Conservation (phyloP, 202 grass and related monocot species). For the Musa balbisiana region DNA sequence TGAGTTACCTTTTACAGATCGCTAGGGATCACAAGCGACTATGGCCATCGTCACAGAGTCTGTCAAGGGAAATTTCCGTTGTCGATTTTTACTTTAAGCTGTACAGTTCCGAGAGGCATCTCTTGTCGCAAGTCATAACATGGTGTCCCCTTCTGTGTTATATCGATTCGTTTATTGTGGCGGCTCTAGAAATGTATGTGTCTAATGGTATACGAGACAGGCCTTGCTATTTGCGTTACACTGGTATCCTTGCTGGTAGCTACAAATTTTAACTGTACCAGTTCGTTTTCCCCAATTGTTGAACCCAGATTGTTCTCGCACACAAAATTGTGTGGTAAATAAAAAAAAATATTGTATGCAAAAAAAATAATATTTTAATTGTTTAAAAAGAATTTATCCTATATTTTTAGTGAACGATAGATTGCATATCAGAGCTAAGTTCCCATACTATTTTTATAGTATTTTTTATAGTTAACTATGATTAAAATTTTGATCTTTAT, state of each 20-base stretch:
- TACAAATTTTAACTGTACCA: no score
- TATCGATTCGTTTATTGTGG: conserved; percentile 3
- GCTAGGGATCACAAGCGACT: conserved; percentile 61
- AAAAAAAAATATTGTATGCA: no score
- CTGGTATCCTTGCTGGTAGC: background rate
- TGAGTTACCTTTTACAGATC: conserved; percentile 47
- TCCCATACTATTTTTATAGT: no score
- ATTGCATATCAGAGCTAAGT: no score
- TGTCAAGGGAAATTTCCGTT: background rate
- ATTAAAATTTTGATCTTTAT: no score
- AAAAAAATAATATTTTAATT: no score
- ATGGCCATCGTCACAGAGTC: conserved; percentile 39
- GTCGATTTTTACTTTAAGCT: background rate
- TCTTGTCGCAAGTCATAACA: background rate
- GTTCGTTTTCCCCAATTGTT: no score
- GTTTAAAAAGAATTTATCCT: no score
- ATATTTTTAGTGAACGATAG: no score
- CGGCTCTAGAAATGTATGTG: background rate
- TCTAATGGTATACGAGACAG: conserved; percentile 2
- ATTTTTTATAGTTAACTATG: no score
- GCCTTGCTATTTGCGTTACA: background rate
- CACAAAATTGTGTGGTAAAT: no score
- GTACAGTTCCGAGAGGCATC: conserved; percentile 4
- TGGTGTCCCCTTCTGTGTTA: background rate
- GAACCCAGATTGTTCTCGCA: no score